A percentile compares a stretch with the other conserved stretches of the same genome.
phyloP scores from a whole-genome alignment of 805 yeast species.

The Starmerella bombicola region DNA sequence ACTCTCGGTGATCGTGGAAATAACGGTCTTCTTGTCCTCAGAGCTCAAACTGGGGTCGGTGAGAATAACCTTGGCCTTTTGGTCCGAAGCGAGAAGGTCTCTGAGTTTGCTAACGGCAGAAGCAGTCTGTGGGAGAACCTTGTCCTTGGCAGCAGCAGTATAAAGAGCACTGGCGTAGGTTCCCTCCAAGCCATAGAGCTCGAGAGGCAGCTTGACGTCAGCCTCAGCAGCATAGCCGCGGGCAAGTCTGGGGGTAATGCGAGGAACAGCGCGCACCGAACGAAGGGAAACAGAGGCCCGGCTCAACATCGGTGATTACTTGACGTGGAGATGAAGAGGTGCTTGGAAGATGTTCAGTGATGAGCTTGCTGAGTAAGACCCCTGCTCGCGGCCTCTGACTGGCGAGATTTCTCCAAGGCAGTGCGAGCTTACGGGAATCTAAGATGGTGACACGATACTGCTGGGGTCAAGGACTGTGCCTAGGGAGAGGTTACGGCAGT shows the following conservation, averaged over 20 bases:
- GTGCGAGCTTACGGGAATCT: too few relatives aligned
- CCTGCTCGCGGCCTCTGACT: constrained; percentile 9
- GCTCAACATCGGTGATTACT: constrained; percentile 12
- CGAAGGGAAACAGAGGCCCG: constrained; percentile 15
- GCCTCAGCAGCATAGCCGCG: constrained; percentile 47
- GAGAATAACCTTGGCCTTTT: constrained; percentile 49
- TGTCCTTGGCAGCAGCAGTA: constrained; percentile 76
- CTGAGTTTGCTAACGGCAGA: constrained; percentile 50
- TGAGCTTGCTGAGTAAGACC: constrained; percentile 11
- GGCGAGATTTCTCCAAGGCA: constrained; percentile 6
- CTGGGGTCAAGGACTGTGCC: too few relatives aligned
- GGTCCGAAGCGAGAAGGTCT: constrained; percentile 46
- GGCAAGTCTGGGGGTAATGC: constrained; percentile 14
- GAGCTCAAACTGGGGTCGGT: constrained; percentile 73
- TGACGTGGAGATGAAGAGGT: not conserved
- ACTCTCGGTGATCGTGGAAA: constrained; percentile 40
- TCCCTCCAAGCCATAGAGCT: constrained; percentile 89
- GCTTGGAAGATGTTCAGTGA: not conserved
- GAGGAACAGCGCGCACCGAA: constrained; percentile 14
- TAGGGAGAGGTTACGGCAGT: too few relatives aligned
- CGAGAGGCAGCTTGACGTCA: constrained; percentile 61
- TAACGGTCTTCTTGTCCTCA: constrained; percentile 61
- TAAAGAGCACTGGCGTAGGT: constrained; percentile 92
- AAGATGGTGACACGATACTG: too few relatives aligned
- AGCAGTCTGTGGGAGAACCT: constrained; percentile 59